Percentiles rank a stretch among this genome's conserved stretches.
Conservation (phyloP, 352 stramenopile genomes). For the Albugo candida region DNA sequence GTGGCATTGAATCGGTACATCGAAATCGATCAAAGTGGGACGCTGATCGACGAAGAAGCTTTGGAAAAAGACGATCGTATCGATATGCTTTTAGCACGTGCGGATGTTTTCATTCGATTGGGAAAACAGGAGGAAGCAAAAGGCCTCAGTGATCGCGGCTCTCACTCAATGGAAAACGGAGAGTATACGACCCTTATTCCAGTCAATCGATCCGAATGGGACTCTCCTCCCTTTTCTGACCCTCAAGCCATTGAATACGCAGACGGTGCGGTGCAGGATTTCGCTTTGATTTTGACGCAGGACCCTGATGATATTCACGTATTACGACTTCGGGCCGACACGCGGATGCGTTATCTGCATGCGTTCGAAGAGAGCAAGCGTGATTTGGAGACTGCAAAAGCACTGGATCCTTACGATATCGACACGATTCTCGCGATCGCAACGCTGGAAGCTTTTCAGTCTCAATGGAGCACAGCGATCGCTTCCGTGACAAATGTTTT, state of each 20-base stretch:
- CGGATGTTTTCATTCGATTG: constrained; percentile 27
- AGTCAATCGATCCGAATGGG: neutral
- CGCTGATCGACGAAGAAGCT: constrained; percentile 8
- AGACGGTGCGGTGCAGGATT: constrained; percentile 38
- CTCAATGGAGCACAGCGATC: constrained; percentile 20
- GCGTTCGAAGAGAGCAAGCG: constrained; percentile 25
- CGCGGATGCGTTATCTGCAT: too few relatives aligned
- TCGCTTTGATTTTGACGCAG: constrained; percentile 21
- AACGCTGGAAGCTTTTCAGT: constrained; percentile 24
- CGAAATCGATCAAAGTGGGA: constrained; percentile 34
- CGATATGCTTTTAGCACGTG: constrained; percentile 39
- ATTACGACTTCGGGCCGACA: constrained; percentile 24
- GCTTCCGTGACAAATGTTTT: constrained; percentile 33
- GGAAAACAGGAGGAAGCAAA: constrained; percentile 26
- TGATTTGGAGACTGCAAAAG: constrained; percentile 26
- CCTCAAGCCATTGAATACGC: constrained; percentile 16
- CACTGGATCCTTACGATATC: constrained; percentile 32
- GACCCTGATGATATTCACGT: constrained; percentile 25
- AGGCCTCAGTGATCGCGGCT: constrained; percentile 22
- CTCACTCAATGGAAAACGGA: constrained; percentile 27
- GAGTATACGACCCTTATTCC: neutral
- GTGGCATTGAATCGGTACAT: constrained; percentile 43
- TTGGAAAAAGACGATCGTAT: constrained; percentile 9
- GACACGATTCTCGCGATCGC: constrained; percentile 34
- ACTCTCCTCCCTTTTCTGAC: constrained; percentile 7